phyloP scores from a whole-genome alignment of 2,329 filamentous ascomycete genomes.

The Thyridium curvatum region DNA sequence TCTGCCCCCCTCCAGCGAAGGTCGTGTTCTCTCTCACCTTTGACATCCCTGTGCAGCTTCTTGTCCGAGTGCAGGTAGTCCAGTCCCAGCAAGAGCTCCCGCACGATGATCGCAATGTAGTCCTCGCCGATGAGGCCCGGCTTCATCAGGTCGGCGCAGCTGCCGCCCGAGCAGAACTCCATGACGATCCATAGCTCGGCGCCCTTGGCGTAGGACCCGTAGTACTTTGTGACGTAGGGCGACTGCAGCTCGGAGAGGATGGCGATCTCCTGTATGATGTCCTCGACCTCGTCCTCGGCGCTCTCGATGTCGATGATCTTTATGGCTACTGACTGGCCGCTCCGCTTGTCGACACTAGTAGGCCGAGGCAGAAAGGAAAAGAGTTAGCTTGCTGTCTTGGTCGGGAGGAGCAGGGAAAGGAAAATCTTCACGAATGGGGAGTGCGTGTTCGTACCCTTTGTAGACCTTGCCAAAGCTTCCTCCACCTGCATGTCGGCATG shows the following conservation, averaged over 20 bases:
- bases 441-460: slow-evolving; percentile 91
- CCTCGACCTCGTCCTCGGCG: slow-evolving; percentile 97
- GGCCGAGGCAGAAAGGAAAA: slow-evolving; percentile 4
- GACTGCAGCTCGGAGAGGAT: slow-evolving; percentile 95
- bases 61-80: slow-evolving; percentile 94
- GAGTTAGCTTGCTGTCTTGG: slow-evolving; percentile 1
- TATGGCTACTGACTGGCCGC: slow-evolving; percentile 90
- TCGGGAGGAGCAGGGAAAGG: too few species aligned
- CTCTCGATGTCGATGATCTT: slow-evolving; percentile 99
- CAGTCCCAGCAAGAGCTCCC: slow-evolving; percentile 81
- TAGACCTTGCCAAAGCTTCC: slow-evolving; percentile 98
- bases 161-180: slow-evolving; percentile 97
- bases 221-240: slow-evolving; percentile 94
- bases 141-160: slow-evolving; percentile 93
- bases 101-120: slow-evolving; percentile 92
- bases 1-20: neutral
- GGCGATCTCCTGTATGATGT: slow-evolving; percentile 98
- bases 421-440: too few species aligned
- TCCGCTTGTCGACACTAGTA: slow-evolving; percentile 79
- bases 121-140: slow-evolving; percentile 87
- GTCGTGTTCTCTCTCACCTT: slow-evolving; percentile 51
- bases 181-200: slow-evolving; percentile 99
- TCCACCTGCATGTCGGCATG: slow-evolving; percentile 53
- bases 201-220: slow-evolving; percentile 92
- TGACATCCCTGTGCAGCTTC: slow-evolving; percentile 94